Conservation (phyloP, 192 early-diverging fungal genomes). For the Mortierella antarctica region DNA sequence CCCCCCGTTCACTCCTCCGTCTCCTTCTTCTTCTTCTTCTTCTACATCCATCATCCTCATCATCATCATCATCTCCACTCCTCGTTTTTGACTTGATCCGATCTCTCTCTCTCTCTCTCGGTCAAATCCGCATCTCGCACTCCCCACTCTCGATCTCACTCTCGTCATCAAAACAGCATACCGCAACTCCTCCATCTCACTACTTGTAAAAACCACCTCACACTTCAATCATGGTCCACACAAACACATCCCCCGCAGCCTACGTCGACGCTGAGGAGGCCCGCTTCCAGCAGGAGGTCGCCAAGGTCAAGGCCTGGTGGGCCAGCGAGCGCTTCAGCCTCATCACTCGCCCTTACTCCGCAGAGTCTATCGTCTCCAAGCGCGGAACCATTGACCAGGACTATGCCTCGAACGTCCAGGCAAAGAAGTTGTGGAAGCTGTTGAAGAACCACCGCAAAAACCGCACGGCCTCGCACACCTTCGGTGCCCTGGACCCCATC, state of each 20-base stretch:
- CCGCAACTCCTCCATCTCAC: neutral
- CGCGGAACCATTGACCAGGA: slow-evolving; percentile 80
- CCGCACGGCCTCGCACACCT: slow-evolving; percentile 89
- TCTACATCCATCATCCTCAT: neutral
- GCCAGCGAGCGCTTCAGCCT: slow-evolving; percentile 81
- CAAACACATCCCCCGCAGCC: slow-evolving; percentile 49
- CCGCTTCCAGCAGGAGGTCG: slow-evolving; percentile 82
- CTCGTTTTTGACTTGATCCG: neutral
- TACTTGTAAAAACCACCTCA: neutral
- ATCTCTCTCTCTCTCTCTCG: neutral
- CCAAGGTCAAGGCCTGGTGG: slow-evolving; percentile 91
- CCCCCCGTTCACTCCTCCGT: neutral
- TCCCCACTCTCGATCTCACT: neutral
- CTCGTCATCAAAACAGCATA: neutral
- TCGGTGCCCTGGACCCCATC: slow-evolving; percentile 94
- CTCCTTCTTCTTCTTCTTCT: slow-evolving; percentile 1
- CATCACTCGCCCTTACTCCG: slow-evolving; percentile 87
- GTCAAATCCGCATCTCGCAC: too few species aligned
- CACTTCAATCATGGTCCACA: slow-evolving; percentile 43
- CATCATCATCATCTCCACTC: neutral
- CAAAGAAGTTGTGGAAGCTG: slow-evolving; percentile 93
- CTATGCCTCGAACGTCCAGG: slow-evolving; percentile 87
- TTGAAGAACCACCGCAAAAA: slow-evolving; percentile 81
- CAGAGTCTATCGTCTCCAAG: slow-evolving; percentile 88
- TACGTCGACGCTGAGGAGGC: slow-evolving; percentile 72